Evolutionary conservation across 257 asterid genomes (phyloP).

Genomic region (Nicotiana tabacum): DNA sequence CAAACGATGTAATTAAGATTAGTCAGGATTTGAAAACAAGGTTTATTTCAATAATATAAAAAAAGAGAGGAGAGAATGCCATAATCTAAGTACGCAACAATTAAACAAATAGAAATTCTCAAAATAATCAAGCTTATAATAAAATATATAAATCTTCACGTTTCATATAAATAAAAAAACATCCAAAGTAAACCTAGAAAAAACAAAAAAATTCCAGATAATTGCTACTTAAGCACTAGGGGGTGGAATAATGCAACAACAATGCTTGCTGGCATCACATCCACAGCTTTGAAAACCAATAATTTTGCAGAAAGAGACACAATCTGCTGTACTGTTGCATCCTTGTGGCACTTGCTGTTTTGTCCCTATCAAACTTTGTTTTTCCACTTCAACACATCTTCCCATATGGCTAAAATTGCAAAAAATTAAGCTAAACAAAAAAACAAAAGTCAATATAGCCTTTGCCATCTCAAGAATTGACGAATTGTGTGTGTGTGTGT

Average conservation of each 20-base stretch:
- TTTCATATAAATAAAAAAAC: not conserved
- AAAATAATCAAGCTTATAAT: not conserved
- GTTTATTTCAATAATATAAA: no score
- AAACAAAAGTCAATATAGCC: not conserved
- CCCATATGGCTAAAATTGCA: not conserved
- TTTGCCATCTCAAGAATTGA: not conserved
- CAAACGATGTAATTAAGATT: no score
- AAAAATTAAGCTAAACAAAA: not conserved
- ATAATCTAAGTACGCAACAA: not conserved
- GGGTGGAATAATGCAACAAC: slow-evolving; percentile 4
- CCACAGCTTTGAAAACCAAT: not conserved
- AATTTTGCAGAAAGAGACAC: not conserved
- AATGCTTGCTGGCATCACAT: not conserved
- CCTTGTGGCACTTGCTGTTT: not conserved
- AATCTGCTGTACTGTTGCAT: not conserved
- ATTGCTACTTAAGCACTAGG: not conserved
- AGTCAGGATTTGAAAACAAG: no score
- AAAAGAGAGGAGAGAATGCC: no score
- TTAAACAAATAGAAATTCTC: not conserved
- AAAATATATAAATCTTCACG: not conserved
- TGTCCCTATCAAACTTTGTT: not conserved
- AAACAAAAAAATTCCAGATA: not conserved
- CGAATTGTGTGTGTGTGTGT: not conserved
- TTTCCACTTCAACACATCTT: not conserved
- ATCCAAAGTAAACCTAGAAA: not conserved